Evolutionary conservation across 1,139 yeast genomes (phyloP).

Genomic region (Spathaspora sp.): DNA sequence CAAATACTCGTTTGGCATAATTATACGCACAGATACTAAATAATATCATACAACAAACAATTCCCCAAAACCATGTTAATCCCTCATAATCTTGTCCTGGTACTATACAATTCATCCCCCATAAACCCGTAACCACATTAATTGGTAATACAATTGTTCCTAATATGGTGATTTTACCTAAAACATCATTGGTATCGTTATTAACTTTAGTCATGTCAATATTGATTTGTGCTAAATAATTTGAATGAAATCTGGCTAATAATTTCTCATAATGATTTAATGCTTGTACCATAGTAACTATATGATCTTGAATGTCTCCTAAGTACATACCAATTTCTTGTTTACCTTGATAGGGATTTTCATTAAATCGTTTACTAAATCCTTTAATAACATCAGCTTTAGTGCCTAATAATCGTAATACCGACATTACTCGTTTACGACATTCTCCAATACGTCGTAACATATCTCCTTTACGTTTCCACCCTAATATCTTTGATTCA

Average conservation of each 20-base stretch:
- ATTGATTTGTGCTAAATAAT: constrained; percentile 92
- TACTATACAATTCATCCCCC: constrained; percentile 98
- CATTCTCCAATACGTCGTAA: constrained; percentile 92
- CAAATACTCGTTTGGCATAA: constrained; percentile 45
- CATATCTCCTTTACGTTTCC: constrained; percentile 95
- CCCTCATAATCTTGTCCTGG: constrained; percentile 86
- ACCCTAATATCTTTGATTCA: constrained; percentile 61
- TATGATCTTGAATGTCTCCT: constrained; percentile 88
- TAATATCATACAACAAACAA: constrained; percentile 31
- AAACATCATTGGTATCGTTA: constrained; percentile 93
- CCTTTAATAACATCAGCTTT: constrained; percentile 97
- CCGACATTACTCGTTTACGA: constrained; percentile 90
- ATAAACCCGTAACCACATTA: constrained; percentile 91
- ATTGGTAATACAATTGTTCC: constrained; percentile 95
- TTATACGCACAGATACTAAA: constrained; percentile 43
- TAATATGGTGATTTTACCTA: constrained; percentile 87
- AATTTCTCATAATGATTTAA: constrained; percentile 91
- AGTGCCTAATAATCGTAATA: constrained; percentile 77
- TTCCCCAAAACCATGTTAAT: constrained; percentile 73
- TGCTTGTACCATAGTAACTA: constrained; percentile 93
- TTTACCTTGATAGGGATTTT: constrained; percentile 21
- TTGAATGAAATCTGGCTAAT: constrained; percentile 89
- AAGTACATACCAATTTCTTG: constrained; percentile 71
- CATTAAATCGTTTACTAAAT: constrained; percentile 86
- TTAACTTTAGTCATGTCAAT: constrained; percentile 98